Evolutionary conservation across 257 asterid species (phyloP).

Genomic region (Leptodermis oblonga): DNA sequence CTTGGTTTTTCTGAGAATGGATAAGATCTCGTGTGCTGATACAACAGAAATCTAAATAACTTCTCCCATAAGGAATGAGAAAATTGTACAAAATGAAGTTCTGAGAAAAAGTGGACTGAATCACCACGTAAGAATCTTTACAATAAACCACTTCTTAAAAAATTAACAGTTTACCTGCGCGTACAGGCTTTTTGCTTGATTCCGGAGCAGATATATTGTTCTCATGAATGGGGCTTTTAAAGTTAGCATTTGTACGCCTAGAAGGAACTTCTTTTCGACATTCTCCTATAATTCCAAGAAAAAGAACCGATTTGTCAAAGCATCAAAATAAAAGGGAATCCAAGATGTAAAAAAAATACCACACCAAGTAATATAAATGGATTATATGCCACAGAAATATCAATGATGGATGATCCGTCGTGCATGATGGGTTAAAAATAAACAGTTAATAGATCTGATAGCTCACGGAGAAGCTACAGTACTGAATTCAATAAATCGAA

Average conservation of each 20-base stretch:
- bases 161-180: constrained; percentile 60
- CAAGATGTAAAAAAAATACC: no score
- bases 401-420: neutral
- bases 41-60: constrained; percentile 20
- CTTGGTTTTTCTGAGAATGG: constrained; percentile 56
- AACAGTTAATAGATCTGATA: neutral
- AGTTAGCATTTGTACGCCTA: constrained; percentile 26
- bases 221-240: constrained; percentile 27
- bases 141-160: constrained; percentile 9
- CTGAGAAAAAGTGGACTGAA: neutral
- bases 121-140: neutral
- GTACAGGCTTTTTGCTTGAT: constrained; percentile 40
- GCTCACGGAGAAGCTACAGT: neutral
- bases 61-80: neutral
- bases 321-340: no score
- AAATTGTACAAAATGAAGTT: neutral
- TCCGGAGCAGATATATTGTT: constrained; percentile 25
- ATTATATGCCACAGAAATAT: neutral
- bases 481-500: neutral
- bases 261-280: constrained; percentile 28
- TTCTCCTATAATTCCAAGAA: constrained; percentile 20
- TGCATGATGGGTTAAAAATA: neutral
- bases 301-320: no score
- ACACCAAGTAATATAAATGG: neutral
- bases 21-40: constrained; percentile 75